Base-by-base conservation (phyloP, 2,329 filamentous ascomycete species). In the Chaetomiaceae sp. region DNA sequence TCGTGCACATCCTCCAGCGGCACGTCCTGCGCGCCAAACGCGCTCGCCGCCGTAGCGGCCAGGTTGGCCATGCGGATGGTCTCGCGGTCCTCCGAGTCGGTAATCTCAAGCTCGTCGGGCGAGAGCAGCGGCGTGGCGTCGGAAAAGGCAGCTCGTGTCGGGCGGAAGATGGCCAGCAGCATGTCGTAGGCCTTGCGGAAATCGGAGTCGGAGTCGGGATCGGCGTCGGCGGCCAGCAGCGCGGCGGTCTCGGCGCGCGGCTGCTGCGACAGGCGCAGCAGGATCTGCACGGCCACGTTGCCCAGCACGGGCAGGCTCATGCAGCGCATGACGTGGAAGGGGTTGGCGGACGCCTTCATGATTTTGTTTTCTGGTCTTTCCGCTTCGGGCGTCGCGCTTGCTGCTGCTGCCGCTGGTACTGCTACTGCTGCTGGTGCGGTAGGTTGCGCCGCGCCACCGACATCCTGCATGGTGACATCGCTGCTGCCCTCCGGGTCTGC, bases 1-100 rank as follows among this genome's bases (percentile, higher is more conserved):
- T 67, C 62, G 49, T 74, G 69, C 9, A 69, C 62, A 19, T 69
- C 65, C n/a, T 62, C 56, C 30, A 72, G 64, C 0, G 70, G 58
- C 4, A 67, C 61, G 7, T 66, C 62, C 33, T 62, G 60, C 3
- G 60, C 63, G 22, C 66, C 67, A 24, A 70, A 59, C 1, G 70
- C 49, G 60, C 69, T 70, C 0, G 60, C 57, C 17, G 67, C 68
- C 29, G 75, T 66, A 30, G 71, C 69, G 3, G 73, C 72, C 46
- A 77, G 62, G 48, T 77, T 76, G 9, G 70, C 66, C 52, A 76
- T 63, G 33, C 71, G 68, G 18, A 76, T 62, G 2, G 65, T 66
- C 49, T 67, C 64, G 36, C 62, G 60, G 49, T 67, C 65, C 8
- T 63, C 64, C 8, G 61, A 57, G 42, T 68, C 65, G 45, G 59